A percentile compares a stretch with the other conserved stretches of the same genome.
These are phyloP conservation scores for Narthecium ossifragum DNA, from an alignment of 106 monocot genomes.

Conservation along the genomic window DNA sequence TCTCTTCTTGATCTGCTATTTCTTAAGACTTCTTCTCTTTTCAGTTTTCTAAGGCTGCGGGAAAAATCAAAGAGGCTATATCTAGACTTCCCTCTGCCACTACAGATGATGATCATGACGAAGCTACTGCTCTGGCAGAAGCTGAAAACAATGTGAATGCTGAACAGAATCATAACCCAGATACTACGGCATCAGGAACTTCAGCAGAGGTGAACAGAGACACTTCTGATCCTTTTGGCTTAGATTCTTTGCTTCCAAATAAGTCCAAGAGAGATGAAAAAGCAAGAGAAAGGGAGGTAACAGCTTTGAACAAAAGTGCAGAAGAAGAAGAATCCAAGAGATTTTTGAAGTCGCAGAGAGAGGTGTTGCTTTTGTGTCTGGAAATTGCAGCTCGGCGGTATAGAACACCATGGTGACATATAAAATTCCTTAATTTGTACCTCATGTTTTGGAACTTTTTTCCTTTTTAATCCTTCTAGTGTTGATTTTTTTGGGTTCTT, in stretches of 20 bases:
- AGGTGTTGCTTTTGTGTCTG: conserved; percentile 61
- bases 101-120: conserved; percentile 68
- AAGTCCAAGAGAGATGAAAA: conserved; percentile 54
- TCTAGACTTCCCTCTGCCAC: conserved; percentile 62
- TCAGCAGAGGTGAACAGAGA: conserved; percentile 14
- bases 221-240: conserved; percentile 83
- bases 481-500: too few species aligned
- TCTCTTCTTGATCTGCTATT: too few species aligned
- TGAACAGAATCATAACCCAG: conserved; percentile 5
- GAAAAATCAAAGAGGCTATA: conserved; percentile 92
- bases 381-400: conserved; percentile 89
- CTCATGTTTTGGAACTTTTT: too few species aligned
- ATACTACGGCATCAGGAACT: conserved; percentile 8
- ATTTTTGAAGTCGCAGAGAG: conserved; percentile 75
- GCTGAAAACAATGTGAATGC: conserved; percentile 16
- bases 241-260: conserved; percentile 64
- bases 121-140: conserved; percentile 44
- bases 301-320: conserved; percentile 27
- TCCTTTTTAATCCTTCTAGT: too few species aligned
- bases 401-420: conserved; percentile 73
- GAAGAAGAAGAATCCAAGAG: conserved; percentile 58
- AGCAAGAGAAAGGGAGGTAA: conserved; percentile 28
- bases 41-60: conserved; percentile 89
- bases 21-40: neutral
- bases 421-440: too few species aligned